Evolutionary conservation across 306 rosid species (phyloP), one percentile per base, ranked within the genome.

Genomic region (Amphicarpaea edgeworthii): DNA sequence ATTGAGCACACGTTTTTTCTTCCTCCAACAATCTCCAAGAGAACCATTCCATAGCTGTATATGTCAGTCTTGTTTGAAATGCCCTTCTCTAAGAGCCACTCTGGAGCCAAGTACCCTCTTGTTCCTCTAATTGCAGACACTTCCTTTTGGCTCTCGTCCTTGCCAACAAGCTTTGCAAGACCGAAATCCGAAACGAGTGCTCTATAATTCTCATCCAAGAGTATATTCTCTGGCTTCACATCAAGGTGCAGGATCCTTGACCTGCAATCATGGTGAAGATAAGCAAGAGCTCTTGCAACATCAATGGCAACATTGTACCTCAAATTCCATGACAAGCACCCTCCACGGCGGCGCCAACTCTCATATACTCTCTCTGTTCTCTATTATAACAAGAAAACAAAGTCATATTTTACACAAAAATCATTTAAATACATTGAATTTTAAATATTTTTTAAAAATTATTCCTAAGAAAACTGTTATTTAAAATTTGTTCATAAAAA

Each of bases 41-140:
- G 83, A 8, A 93, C 97, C 96, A 93, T 93, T 2, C 97, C 97
- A 28, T 85, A 93, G 68, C 96, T 93, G n/a, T 90, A 93, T 10
- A 86, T 28, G 19, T 93, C 97, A 0, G 93, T 72, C 53, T 93
- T 93, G 72, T 93, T 92, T 0, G 98, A 88, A 21, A 93, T 55
- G 8, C 96, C 96, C 4, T 84, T 86, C 62, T 90, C 90, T 20
- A 93, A 76, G 3, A 93, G 77, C 98, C 98, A 93, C 58, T 93
- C 98, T 1, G 98, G 98, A 1, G 98, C 98, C 19, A 93, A 76
- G 82, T 93, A 93, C 1, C 98, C 96, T 79, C 80, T 85, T 16
- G 98, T 93, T 7, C 98, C 98, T 34, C 95, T 77, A 3, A 93
- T 79, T 3, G 95, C 81, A 5, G 91, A 89, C 20, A 93, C 55